Evolutionary conservation across 345 rosid species (phyloP).

Genomic region (Boechera retrofracta): DNA sequence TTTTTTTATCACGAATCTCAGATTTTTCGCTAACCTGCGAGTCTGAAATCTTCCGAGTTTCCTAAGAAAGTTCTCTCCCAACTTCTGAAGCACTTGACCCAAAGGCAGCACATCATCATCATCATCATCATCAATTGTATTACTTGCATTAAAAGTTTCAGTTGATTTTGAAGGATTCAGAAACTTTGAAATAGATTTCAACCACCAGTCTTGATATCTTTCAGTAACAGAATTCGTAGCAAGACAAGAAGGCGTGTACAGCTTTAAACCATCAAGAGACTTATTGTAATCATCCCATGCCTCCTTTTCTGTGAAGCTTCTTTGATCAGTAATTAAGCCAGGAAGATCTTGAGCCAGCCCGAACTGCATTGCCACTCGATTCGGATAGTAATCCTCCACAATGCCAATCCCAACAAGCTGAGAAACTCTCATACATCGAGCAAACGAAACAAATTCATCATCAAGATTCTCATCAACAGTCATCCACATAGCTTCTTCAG

Average conservation of each 20-base stretch:
- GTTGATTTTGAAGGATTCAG: background rate
- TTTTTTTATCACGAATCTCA: constrained; percentile 3
- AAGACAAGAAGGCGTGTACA: constrained; percentile 52
- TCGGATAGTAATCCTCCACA: constrained; percentile 52
- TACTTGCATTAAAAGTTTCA: constrained; percentile 1
- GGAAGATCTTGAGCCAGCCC: constrained; percentile 66
- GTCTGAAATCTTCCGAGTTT: background rate
- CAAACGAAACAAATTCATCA: constrained; percentile 47
- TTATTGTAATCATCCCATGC: constrained; percentile 45
- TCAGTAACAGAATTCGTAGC: constrained; percentile 46
- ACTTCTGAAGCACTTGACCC: constrained; percentile 17
- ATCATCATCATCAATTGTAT: background rate
- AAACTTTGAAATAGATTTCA: constrained; percentile 27
- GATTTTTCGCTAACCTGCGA: background rate
- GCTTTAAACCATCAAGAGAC: constrained; percentile 39
- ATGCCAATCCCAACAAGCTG: constrained; percentile 53
- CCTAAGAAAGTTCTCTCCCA: background rate
- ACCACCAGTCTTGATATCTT: constrained; percentile 61
- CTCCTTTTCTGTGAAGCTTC: constrained; percentile 17
- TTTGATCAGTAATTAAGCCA: constrained; percentile 11
- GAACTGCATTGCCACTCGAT: constrained; percentile 67
- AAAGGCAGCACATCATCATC: constrained; percentile 1
- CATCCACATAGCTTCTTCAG: constrained; percentile 42
- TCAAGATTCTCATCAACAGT: constrained; percentile 27
- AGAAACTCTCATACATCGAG: constrained; percentile 47